Evolutionary conservation across 352 stramenopile species (phyloP).

Genomic region (Globisporangium cylindrosporum): DNA sequence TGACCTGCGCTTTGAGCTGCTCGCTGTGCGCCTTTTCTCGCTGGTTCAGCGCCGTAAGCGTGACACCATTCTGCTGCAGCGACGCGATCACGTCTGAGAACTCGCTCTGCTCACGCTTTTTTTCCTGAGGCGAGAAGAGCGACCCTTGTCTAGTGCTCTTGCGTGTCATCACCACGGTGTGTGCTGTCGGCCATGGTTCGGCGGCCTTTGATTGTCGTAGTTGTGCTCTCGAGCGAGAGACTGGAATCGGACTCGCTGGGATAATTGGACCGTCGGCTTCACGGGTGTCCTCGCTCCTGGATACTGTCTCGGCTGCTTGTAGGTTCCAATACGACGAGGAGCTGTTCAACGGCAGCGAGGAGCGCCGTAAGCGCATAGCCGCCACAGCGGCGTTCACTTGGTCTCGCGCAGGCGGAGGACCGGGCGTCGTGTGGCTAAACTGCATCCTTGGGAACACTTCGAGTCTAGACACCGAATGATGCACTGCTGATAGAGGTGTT

Average conservation of each 20-base stretch:
- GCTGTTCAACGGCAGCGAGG: not conserved
- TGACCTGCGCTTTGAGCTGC: conserved; percentile 36
- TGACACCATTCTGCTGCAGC: conserved; percentile 49
- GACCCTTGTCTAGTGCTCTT: conserved; percentile 13
- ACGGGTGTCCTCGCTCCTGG: conserved; percentile 12
- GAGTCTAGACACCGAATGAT: not conserved
- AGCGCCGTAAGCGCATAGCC: conserved; percentile 12
- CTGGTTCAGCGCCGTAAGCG: conserved; percentile 40
- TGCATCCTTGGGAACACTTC: conserved; percentile 1
- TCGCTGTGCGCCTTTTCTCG: conserved; percentile 46
- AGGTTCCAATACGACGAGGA: conserved; percentile 6
- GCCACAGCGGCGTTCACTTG: not conserved
- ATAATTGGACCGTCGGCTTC: not conserved
- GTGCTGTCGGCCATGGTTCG: not conserved
- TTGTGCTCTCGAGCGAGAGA: not conserved
- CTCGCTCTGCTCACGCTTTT: conserved; percentile 31
- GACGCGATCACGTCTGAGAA: conserved; percentile 22
- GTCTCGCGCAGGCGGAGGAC: conserved; percentile 7
- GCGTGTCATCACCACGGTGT: not conserved
- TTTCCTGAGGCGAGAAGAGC: conserved; percentile 25
- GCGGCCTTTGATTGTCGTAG: not conserved
- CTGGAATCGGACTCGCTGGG: not conserved
- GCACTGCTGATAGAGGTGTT: not conserved
- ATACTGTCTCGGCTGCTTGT: not conserved
- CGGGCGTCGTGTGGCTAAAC: not conserved